Evolutionary conservation across 352 stramenopile genomes (phyloP), one percentile per base, ranked within the genome.

Genomic region (Halophytophthora batemanensis): DNA sequence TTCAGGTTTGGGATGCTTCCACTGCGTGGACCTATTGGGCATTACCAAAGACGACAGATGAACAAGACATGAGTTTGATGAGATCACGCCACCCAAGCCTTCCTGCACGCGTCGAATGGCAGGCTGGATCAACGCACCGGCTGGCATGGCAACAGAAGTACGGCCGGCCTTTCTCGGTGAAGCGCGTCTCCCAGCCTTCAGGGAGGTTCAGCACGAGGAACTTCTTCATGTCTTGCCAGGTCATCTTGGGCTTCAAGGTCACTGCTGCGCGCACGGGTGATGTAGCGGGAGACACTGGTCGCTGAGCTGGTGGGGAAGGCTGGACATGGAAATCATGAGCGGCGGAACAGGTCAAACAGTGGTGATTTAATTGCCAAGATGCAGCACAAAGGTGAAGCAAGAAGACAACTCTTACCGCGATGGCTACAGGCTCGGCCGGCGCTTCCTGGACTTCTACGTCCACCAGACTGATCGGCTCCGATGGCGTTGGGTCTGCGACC

Each of bases 141-240:
- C 86, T 78, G 12, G 56, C 66, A 37, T 93, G 82, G 46, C 90
- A 86, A 61, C 82, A 90, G 50, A 92, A 92, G 58, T 95, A 94
- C 1, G 84, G 84, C 39, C 73, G 73, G 3, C 84, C 81, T 21
- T 89, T 91, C 35, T 87, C 75, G 14, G 79, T 94, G 59, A 86
- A 90, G 5, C 83, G 77, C 37, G 71, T 82, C 49, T 94, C 84
- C 84, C 84, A 94, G 8, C 83, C 81, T 21, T 87, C 68, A 0
- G 83, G 83, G 2, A 92, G 59, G 28, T 88, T 88, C 17, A 90
- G 33, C 4, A 79, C 50, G 2, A 92, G 48, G 17, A 87, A 71
- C 37, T 82, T 81, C 34, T 82, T 86, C 73, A 92, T 87, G 36
- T 92, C 73, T 31, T 84, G 83, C 78, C 79, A 89, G 15, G 52